Base-by-base conservation (phyloP, 352 stramenopile genomes). In the Globisporangium recalcitrans region DNA sequence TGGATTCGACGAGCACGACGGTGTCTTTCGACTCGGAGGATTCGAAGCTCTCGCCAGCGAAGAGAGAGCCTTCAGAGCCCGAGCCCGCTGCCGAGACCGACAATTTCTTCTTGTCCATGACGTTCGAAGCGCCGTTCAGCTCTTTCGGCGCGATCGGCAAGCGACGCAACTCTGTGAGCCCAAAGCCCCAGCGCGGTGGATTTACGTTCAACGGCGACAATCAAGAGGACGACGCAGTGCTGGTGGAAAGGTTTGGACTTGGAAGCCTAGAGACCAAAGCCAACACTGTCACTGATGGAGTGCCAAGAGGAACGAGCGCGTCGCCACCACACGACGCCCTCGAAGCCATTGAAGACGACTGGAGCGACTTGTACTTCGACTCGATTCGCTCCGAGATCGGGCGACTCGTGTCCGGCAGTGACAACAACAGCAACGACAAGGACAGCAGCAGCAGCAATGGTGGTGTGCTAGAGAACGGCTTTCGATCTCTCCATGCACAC, bases 301-400 rank as follows among this genome's bases (percentile, higher is more conserved):
- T 48, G 6, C 7, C 13, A 10, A 7, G 11, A 24, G 34, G 36
- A 16, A 11, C 24, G 14, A 49, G 14, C 24, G 48, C 29, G 14
- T 29, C 22, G 19, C 32, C 24, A 8, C 31, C 14, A n/a, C n/a
- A n/a, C 8, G 44, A 34, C 0, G n/a, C 14, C 14, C 24, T 55
- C 19, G 44, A n/a, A 29, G 21, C 32, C 24, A 22, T 34, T 9
- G 49, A 58, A 7, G 58, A 69, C 19, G 63, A 69, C 40, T 69
- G 57, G 63, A 62, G 55, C 44, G 58, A 69, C 14, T 27, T 65
- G 64, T 69, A 65, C 36, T 69, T 69, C 51, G 64, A 69, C 42
- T 69, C 58, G 21, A 66, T 69, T 42, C 58, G 59, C 26, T 66
- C 59, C 29, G 64, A 69, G 44, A 69, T 69, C 44, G 64, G 64